phyloP scores from a whole-genome alignment of 208 protist genomes.

The Crithidia acanthocephali region DNA sequence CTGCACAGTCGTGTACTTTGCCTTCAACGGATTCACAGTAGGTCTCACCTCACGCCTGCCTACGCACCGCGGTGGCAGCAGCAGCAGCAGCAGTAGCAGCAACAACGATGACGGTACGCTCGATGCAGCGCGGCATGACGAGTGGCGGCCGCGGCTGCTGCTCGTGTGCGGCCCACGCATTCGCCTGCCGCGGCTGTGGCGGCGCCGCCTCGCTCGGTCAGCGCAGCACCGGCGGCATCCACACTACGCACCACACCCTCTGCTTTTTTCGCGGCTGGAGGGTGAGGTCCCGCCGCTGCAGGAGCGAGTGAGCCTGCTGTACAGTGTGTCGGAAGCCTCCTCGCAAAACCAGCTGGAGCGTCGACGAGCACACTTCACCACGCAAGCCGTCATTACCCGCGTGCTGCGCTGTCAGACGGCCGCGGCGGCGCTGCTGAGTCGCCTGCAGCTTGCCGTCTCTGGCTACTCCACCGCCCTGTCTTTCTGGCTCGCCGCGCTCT shows the following conservation, averaged over 20 bases:
- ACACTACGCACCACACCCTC: constrained; percentile 4
- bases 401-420: constrained; percentile 53
- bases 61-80: constrained; percentile 13
- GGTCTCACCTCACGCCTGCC: constrained; percentile 17
- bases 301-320: constrained; percentile 42
- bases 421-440: constrained; percentile 44
- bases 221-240: neutral
- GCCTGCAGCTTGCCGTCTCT: constrained; percentile 40
- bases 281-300: constrained; percentile 28
- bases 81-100: too few relatives aligned
- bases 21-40: constrained; percentile 7
- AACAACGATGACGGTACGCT: neutral
- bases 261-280: constrained; percentile 7
- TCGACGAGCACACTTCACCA: constrained; percentile 36
- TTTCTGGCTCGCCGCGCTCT: constrained; percentile 32
- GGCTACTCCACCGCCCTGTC: constrained; percentile 62
- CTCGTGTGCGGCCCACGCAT: constrained; percentile 14
- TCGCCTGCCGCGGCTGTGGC: neutral
- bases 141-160: constrained; percentile 11
- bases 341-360: constrained; percentile 45
- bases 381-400: constrained; percentile 48
- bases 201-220: neutral
- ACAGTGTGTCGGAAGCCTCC: constrained; percentile 47
- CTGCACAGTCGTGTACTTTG: neutral
- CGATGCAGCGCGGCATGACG: neutral